Evolutionary conservation across 2,329 filamentous ascomycete species (phyloP).

Genomic region (Exserohilum rostratum): DNA sequence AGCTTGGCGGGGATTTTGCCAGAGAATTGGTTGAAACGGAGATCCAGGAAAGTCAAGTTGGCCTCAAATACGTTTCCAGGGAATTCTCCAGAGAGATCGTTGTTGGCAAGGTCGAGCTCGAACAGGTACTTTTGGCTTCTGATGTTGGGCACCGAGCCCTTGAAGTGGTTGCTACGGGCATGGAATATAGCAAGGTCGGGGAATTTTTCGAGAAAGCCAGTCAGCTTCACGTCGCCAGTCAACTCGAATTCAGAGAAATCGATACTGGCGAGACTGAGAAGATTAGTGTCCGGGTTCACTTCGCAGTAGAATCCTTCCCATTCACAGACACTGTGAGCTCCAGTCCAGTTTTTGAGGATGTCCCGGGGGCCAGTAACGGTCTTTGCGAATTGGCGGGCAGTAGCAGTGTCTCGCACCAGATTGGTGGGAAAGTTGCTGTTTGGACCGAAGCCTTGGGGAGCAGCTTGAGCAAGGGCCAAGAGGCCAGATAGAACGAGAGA

Average conservation of each 20-base stretch:
- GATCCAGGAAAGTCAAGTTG: neutral
- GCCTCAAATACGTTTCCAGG: neutral
- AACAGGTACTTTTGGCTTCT: neutral
- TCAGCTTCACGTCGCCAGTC: neutral
- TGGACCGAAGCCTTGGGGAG: neutral
- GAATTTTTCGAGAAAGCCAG: neutral
- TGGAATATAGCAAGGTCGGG: neutral
- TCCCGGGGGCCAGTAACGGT: neutral
- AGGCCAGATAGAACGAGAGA: neutral
- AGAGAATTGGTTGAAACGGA: neutral
- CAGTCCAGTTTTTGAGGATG: neutral
- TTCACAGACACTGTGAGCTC: neutral
- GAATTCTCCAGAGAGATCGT: neutral
- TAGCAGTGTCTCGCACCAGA: neutral
- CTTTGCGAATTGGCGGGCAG: neutral
- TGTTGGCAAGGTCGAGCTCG: constrained; percentile 1
- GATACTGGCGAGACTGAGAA: neutral
- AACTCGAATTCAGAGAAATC: neutral
- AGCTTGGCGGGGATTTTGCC: neutral
- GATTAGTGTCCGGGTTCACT: neutral
- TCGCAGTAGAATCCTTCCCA: neutral
- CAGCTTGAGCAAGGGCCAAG: neutral
- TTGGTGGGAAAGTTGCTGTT: neutral
- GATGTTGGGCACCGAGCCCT: neutral
- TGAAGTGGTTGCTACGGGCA: neutral